Evolutionary conservation across 192 early-diverging fungal species (phyloP).

Genomic region (Gigaspora rosea): DNA sequence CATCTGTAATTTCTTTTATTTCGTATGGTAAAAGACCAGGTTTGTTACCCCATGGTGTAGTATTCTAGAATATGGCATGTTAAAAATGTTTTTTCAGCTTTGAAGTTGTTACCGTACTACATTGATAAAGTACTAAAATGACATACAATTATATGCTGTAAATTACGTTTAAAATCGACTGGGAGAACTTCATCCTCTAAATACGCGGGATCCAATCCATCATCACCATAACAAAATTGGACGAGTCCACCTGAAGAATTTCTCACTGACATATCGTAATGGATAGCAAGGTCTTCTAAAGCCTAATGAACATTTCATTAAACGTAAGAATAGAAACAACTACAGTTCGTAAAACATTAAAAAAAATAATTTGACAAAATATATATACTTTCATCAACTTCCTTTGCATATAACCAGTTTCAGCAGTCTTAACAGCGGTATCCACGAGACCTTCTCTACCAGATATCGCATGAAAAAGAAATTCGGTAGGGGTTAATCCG

Average conservation of each 20-base stretch:
- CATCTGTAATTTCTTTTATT: slow-evolving; percentile 54
- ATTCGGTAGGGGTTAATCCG: slow-evolving; percentile 95
- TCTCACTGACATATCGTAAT: slow-evolving; percentile 95
- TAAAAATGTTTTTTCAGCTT: not conserved
- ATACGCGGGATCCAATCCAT: slow-evolving; percentile 91
- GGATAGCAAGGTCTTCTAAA: slow-evolving; percentile 91
- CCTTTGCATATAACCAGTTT: slow-evolving; percentile 98
- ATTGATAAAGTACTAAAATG: slow-evolving; percentile 3
- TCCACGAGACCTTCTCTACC: slow-evolving; percentile 99
- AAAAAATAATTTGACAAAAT: not conserved
- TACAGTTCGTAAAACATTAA: not conserved
- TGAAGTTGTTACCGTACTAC: not conserved
- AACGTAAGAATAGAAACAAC: slow-evolving; percentile 12
- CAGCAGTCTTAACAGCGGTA: slow-evolving; percentile 99
- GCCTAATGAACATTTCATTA: slow-evolving; percentile 51
- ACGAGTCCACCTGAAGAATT: slow-evolving; percentile 89
- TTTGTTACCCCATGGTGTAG: slow-evolving; percentile 34
- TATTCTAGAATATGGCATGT: not conserved
- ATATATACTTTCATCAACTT: slow-evolving; percentile 83
- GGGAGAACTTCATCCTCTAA: slow-evolving; percentile 91
- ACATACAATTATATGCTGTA: slow-evolving; percentile 58
- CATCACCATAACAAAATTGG: slow-evolving; percentile 96
- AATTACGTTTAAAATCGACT: slow-evolving; percentile 84
- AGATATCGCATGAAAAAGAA: slow-evolving; percentile 98
- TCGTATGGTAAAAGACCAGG: slow-evolving; percentile 63